Conservation (phyloP, 169 alveolate genomes). For the Plasmodium vinckei region DNA sequence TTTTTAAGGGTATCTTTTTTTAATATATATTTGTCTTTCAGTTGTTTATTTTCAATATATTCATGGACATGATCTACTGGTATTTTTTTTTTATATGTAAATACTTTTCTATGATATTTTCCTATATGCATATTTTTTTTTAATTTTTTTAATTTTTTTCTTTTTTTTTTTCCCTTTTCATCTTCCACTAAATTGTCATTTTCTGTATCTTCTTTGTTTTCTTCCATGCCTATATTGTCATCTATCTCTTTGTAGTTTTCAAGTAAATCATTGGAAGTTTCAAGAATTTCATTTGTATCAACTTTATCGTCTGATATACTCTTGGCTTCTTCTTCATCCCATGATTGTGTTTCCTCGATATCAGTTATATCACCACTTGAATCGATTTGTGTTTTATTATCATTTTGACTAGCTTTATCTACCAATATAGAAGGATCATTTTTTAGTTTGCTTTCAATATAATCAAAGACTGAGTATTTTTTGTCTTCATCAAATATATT, state of each 20-base stretch:
- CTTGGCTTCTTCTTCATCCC: background rate
- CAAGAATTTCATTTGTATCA: background rate
- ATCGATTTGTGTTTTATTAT: background rate
- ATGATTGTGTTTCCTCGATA: background rate
- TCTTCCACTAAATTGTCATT: background rate
- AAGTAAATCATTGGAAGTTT: too few relatives aligned
- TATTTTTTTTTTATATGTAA: conserved; percentile 45
- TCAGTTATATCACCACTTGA: background rate
- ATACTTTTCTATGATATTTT: conserved; percentile 58
- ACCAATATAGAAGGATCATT: background rate
- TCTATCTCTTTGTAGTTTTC: too few relatives aligned
- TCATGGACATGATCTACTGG: conserved; percentile 58
- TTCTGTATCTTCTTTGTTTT: background rate
- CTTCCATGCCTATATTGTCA: too few relatives aligned
- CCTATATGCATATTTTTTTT: conserved; percentile 76
- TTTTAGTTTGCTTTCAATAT: conserved; percentile 41
- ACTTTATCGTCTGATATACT: background rate
- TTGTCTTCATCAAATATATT: conserved; percentile 26
- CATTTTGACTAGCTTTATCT: background rate
- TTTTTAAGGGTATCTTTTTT: conserved; percentile 68
- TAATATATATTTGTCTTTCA: conserved; percentile 53
- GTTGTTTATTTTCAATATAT: conserved; percentile 45
- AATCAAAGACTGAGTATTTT: conserved; percentile 64
- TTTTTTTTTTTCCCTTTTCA: conserved; percentile 20
- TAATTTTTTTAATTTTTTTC: conserved; percentile 59